Conservation (phyloP, 345 rosid genomes). For the Conringia planisiliqua region DNA sequence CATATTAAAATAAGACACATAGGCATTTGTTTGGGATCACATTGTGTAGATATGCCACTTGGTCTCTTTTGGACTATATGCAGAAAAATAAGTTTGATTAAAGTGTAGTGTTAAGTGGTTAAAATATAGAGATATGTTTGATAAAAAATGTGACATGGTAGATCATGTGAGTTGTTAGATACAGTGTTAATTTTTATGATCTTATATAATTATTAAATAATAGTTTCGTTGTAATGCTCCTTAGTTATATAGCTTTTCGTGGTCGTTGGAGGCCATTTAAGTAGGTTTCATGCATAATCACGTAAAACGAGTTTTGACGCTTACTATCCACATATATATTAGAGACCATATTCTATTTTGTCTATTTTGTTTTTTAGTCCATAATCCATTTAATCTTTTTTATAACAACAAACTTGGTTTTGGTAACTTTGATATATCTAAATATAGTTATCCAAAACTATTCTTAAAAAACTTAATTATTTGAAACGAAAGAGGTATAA, state of each 20-base stretch:
- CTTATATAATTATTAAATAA: not conserved
- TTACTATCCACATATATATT: not conserved
- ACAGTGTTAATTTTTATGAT: not conserved
- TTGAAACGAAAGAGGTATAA: no score
- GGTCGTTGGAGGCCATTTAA: not conserved
- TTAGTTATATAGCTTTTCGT: not conserved
- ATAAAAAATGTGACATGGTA: not conserved
- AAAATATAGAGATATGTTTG: not conserved
- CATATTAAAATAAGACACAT: not conserved
- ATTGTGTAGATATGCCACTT: conserved; percentile 23
- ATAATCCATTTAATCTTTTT: not conserved
- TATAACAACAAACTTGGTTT: no score
- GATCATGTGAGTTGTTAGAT: conserved; percentile 32
- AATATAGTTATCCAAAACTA: no score
- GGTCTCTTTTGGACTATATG: conserved; percentile 17
- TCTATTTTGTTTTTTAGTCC: not conserved
- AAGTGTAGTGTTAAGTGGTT: not conserved
- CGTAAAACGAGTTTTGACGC: not conserved
- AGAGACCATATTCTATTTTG: not conserved
- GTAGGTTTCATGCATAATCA: conserved; percentile 7
- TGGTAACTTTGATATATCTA: no score
- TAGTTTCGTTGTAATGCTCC: conserved; percentile 8
- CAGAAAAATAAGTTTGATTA: not conserved
- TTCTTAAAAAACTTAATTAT: no score
- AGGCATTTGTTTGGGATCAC: conserved; percentile 14